phyloP scores from a whole-genome alignment of 306 rosid genomes.

The Astragalus membranaceus region DNA sequence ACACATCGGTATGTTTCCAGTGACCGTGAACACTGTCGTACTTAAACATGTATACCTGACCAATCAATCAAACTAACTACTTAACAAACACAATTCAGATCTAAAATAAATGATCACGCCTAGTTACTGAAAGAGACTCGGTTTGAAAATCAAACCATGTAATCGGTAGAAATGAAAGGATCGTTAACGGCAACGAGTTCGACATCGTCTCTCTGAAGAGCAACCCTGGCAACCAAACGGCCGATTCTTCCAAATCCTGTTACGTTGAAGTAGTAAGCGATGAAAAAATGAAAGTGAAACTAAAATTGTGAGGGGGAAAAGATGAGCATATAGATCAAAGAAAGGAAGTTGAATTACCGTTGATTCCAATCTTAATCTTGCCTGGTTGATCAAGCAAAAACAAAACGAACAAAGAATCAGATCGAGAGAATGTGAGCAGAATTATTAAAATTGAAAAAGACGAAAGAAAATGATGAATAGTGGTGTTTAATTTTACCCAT shows the following conservation, averaged over 20 bases:
- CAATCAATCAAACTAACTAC: neutral
- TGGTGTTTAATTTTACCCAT: constrained; percentile 21
- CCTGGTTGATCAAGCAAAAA: constrained; percentile 18
- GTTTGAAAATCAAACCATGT: constrained; percentile 46
- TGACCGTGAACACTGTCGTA: constrained; percentile 62
- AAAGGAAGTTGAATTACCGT: constrained; percentile 26
- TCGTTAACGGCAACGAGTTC: constrained; percentile 60
- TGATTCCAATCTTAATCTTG: constrained; percentile 65
- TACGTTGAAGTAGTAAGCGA: neutral
- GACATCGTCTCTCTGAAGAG: constrained; percentile 45
- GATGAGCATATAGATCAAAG: neutral
- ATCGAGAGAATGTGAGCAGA: neutral
- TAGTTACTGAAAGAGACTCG: no score
- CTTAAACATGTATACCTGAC: constrained; percentile 62
- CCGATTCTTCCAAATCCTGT: constrained; percentile 69
- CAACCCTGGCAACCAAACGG: no score
- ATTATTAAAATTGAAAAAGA: neutral
- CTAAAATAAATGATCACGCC: neutral
- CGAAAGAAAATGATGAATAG: neutral
- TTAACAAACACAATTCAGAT: neutral
- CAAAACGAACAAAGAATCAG: neutral
- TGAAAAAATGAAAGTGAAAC: neutral
- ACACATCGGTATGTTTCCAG: constrained; percentile 57
- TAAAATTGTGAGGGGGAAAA: neutral
- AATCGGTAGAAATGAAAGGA: constrained; percentile 53